Evolutionary conservation across 139 green algal species (phyloP).

Genomic region (Penium margaritaceum): DNA sequence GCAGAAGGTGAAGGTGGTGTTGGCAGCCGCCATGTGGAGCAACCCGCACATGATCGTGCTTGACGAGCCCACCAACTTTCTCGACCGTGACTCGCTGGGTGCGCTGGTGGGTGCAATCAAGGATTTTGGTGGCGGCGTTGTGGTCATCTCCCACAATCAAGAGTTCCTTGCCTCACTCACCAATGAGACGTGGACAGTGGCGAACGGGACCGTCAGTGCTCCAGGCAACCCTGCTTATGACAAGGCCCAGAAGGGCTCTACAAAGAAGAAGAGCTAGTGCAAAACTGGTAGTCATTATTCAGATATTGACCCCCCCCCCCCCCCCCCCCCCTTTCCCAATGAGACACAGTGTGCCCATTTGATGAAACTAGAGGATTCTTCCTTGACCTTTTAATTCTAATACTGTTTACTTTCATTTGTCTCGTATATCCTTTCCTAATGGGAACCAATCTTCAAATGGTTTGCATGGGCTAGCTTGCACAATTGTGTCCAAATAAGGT

Average conservation of each 20-base stretch:
- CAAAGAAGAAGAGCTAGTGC: slow-evolving; percentile 25
- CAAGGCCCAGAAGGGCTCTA: not conserved
- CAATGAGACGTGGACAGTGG: slow-evolving; percentile 42
- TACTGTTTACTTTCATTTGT: too few species aligned
- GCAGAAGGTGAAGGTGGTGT: slow-evolving; percentile 71
- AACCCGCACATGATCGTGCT: slow-evolving; percentile 65
- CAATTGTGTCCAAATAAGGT: too few species aligned
- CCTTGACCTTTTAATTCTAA: too few species aligned
- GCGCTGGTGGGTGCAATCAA: slow-evolving; percentile 62
- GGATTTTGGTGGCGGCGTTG: slow-evolving; percentile 58
- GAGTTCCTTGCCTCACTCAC: slow-evolving; percentile 35
- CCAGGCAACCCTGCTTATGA: slow-evolving; percentile 24
- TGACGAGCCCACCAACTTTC: slow-evolving; percentile 77
- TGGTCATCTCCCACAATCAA: slow-evolving; percentile 71
- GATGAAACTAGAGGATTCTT: too few species aligned
- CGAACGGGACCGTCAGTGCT: slow-evolving; percentile 5
- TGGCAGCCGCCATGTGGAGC: slow-evolving; percentile 66
- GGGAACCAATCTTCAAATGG: too few species aligned
- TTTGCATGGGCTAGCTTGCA: too few species aligned
- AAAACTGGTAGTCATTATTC: too few species aligned
- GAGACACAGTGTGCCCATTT: too few species aligned
- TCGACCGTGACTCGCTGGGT: slow-evolving; percentile 66
- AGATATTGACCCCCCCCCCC: too few species aligned
- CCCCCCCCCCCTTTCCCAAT: too few species aligned
- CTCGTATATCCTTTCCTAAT: too few species aligned